These are phyloP conservation scores for Penicillium sp. DNA, from an alignment of 2,329 filamentous ascomycete genomes.

Conservation along the genomic window DNA sequence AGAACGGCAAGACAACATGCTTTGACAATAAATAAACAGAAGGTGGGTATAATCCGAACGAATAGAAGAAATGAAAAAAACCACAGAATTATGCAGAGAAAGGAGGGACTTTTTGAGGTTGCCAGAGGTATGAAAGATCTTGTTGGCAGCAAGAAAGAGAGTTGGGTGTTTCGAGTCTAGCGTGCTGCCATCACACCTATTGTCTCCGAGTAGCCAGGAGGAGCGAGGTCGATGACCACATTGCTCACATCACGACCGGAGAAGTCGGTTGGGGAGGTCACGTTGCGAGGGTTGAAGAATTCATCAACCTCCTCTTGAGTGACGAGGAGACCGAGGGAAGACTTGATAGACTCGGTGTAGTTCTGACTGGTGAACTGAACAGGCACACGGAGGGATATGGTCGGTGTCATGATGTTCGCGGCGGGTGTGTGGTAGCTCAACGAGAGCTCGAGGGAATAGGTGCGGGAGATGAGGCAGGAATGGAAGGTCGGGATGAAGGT, in stretches of 20 bases:
- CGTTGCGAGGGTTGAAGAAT: slow-evolving; percentile 31
- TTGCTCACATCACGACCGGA: not conserved
- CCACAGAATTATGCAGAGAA: not conserved
- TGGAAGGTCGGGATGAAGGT: slow-evolving; percentile 70
- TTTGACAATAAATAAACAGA: not conserved
- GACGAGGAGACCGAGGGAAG: slow-evolving; percentile 15
- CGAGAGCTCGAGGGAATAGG: slow-evolving; percentile 62
- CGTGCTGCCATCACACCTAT: not conserved
- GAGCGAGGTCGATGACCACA: slow-evolving; percentile 13
- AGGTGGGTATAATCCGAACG: slow-evolving; percentile 4
- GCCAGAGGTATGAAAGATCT: slow-evolving; percentile 1
- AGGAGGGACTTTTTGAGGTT: not conserved
- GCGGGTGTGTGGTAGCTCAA: slow-evolving; percentile 57
- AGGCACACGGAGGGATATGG: slow-evolving; percentile 44
- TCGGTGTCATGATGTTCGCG: slow-evolving; percentile 42
- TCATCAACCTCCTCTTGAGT: slow-evolving; percentile 30
- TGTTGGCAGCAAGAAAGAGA: not conserved
- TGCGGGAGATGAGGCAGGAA: slow-evolving; percentile 65
- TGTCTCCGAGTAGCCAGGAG: slow-evolving; percentile 21
- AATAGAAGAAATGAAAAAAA: not conserved
- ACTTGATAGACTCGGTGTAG: slow-evolving; percentile 9
- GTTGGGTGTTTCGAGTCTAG: not conserved
- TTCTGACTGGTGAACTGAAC: slow-evolving; percentile 42
- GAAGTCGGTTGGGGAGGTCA: slow-evolving; percentile 17
- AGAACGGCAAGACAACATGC: not conserved